Conservation (phyloP, 2,329 filamentous ascomycete genomes). For the Fusarium ramigenum region DNA sequence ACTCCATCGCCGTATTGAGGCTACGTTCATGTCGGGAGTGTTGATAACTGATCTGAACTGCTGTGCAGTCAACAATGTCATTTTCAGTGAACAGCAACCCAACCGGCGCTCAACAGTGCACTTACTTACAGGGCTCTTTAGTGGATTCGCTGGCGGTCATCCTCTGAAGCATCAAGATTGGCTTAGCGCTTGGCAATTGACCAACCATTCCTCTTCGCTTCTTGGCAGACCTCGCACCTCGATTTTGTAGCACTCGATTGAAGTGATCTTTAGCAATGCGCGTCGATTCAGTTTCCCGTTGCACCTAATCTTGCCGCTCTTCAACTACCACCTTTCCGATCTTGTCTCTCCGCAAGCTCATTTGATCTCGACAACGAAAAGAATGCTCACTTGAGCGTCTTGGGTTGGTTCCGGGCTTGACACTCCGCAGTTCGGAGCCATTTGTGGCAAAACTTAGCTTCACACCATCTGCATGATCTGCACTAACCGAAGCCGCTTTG, state of each 20-base stretch:
- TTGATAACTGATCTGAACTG: neutral
- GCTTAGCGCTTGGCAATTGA: neutral
- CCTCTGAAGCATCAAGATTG: neutral
- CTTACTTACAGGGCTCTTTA: neutral
- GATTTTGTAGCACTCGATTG: too few species aligned
- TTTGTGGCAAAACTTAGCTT: neutral
- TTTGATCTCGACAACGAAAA: fast-evolving
- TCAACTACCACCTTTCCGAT: fast-evolving
- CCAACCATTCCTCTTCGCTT: neutral
- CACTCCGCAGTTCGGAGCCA: neutral
- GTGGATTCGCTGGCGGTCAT: fast-evolving
- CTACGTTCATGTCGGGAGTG: fast-evolving
- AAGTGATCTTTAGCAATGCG: fast-evolving
- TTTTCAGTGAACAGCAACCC: neutral
- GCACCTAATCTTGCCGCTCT: fast-evolving
- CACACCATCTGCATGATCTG: neutral
- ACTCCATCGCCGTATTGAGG: fast-evolving
- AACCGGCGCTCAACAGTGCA: fast-evolving
- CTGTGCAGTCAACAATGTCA: neutral
- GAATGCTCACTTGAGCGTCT: too few species aligned
- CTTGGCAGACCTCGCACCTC: neutral
- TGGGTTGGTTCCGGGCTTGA: neutral
- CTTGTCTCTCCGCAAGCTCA: fast-evolving
- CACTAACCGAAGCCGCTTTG: neutral
- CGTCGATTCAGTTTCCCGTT: neutral